Base-by-base conservation (phyloP, 2,329 filamentous ascomycete species). In the Apiospora koreana region DNA sequence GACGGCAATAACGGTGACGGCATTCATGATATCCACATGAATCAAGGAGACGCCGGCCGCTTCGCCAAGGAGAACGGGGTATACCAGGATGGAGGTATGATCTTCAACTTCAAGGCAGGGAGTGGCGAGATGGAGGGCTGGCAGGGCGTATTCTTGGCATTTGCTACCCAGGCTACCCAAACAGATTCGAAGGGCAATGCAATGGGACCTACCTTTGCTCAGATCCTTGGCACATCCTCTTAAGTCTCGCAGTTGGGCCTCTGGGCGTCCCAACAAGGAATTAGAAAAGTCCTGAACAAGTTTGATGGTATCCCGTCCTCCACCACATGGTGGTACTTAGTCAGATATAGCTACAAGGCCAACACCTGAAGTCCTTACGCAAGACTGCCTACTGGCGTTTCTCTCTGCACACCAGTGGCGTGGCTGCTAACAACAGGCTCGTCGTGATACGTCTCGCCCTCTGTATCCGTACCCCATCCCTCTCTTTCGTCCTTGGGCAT, bases 401-500 rank as follows among this genome's bases (percentile, higher is more conserved):
- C 54, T 62, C 54, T 38, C 6, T 62, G 54, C 9, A 62, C 31
- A n/a, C 54, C 54, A 62, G 54, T 62, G 18, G 54, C 18, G 21
- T 62, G 54, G 9, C 54, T 31, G 35, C 31, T 38, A 38, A 38
- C 10, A 14, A 28, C 28, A 62, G 31, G 31, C 21, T 62, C 54
- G n/a, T 62, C 54, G 16, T 35, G 54, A 62, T 35, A 35, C 16
- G 54, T 38, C 28, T 62, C 54, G 28, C 54, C 54, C 25, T 62
- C 54, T n/a, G 54, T 62, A 23, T 62, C 54, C 38, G 31, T n/a
- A 12, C 54, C 48, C 67, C 67, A 68, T 10, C 67, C 67, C 23
- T 68, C 35, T 41, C 48, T 23, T 18, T 68, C 67, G 54, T 58
- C 48, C 21, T 68, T 68, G 18, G 67, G 67, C 67, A 68, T 62